A percentile compares a stretch with the other conserved stretches of the same genome.
Conservation (phyloP, 495 filamentous ascomycete genomes). For the Penicillium pancosmium region DNA sequence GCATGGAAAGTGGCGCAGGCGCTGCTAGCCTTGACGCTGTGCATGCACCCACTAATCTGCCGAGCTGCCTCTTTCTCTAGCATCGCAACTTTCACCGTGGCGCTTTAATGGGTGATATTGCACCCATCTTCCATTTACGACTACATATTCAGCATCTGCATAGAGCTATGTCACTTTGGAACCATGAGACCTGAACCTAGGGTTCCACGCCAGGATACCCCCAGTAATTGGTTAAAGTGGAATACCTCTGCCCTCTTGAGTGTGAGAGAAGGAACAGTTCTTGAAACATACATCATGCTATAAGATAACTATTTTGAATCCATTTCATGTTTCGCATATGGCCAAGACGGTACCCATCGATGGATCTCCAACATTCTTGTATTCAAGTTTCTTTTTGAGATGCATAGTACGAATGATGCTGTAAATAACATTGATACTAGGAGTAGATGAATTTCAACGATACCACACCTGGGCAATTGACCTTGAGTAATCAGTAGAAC, state of each 20-base stretch:
- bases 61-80: neutral
- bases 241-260: neutral
- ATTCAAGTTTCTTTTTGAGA: neutral
- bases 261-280: neutral
- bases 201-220: neutral
- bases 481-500: no score
- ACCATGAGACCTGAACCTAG: neutral
- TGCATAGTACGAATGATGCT: neutral
- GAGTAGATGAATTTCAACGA: no score
- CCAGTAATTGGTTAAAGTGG: neutral
- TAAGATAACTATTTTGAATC: neutral
- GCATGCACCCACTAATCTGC: neutral
- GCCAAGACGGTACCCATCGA: neutral
- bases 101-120: neutral
- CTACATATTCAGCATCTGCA: neutral
- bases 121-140: neutral
- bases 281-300: constrained; percentile 2
- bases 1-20: neutral
- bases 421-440: neutral
- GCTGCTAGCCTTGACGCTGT: neutral
- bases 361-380: neutral
- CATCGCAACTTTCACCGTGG: neutral
- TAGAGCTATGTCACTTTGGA: neutral
- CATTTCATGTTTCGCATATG: neutral
- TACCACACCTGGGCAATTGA: no score